Evolutionary conservation across 805 yeast genomes (phyloP).

Genomic region (Pichia paraexigua): DNA sequence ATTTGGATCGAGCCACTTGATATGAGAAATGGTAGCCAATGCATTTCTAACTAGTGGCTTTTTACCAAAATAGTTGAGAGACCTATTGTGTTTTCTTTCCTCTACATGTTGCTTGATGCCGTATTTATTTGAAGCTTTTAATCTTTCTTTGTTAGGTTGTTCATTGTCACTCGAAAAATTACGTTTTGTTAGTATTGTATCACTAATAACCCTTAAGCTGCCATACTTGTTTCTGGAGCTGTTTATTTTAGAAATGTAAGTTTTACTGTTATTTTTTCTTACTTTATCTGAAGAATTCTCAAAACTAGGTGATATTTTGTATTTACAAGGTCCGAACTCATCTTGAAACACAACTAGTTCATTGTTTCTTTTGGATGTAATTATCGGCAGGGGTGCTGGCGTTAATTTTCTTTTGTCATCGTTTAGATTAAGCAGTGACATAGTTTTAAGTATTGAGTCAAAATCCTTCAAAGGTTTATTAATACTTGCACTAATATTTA

Average conservation of each 20-base stretch:
- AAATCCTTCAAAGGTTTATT: background rate
- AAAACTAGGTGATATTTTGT: background rate
- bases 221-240: background rate
- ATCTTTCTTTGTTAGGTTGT: background rate
- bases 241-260: background rate
- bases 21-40: background rate
- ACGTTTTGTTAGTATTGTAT: slow-evolving; percentile 1
- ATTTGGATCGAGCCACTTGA: background rate
- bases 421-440: background rate
- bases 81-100: background rate
- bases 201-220: background rate
- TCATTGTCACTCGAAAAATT: slow-evolving; percentile 3
- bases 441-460: background rate
- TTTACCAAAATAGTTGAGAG: background rate
- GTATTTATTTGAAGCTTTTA: background rate
- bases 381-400: background rate
- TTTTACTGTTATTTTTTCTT: background rate
- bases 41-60: background rate
- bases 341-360: background rate
- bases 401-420: background rate
- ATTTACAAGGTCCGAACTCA: background rate
- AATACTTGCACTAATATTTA: no score
- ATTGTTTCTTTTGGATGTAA: background rate
- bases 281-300: background rate
- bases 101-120: background rate